Evolutionary conservation across 305 asterid genomes (phyloP).

Genomic region (Solanum aculeatissimum): DNA sequence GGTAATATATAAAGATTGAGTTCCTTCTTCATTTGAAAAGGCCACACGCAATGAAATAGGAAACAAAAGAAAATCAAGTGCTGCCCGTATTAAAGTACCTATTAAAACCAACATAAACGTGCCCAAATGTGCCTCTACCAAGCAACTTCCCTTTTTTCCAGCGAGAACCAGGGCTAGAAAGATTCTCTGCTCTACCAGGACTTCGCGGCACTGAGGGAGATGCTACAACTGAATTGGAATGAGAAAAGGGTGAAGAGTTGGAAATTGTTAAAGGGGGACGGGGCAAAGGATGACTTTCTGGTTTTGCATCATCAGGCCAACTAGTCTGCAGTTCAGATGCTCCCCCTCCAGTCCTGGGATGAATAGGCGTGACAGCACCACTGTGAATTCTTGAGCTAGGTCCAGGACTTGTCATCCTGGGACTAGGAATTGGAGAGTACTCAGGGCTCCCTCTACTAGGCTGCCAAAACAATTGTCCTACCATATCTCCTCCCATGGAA

Average conservation of each 20-base stretch:
- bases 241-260: constrained; percentile 60
- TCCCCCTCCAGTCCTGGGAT: constrained; percentile 78
- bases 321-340: constrained; percentile 45
- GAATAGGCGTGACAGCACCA: constrained; percentile 92
- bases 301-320: constrained; percentile 78
- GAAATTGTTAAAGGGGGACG: constrained; percentile 77
- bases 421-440: constrained; percentile 85
- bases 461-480: constrained; percentile 75
- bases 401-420: constrained; percentile 91
- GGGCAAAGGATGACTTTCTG: constrained; percentile 84
- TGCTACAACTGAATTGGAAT: constrained; percentile 73
- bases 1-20: background rate
- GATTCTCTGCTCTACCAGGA: constrained; percentile 86
- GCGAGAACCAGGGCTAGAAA: constrained; percentile 77
- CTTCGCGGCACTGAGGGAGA: constrained; percentile 91
- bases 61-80: background rate
- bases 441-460: constrained; percentile 91
- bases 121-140: constrained; percentile 95
- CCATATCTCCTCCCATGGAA: constrained; percentile 92
- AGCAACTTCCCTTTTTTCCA: constrained; percentile 97
- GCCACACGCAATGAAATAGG: background rate
- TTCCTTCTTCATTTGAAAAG: background rate
- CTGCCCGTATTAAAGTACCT: constrained; percentile 29
- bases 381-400: constrained; percentile 93
- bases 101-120: constrained; percentile 92